phyloP scores from a whole-genome alignment of 164 flowering plant species.

The Santalum album region DNA sequence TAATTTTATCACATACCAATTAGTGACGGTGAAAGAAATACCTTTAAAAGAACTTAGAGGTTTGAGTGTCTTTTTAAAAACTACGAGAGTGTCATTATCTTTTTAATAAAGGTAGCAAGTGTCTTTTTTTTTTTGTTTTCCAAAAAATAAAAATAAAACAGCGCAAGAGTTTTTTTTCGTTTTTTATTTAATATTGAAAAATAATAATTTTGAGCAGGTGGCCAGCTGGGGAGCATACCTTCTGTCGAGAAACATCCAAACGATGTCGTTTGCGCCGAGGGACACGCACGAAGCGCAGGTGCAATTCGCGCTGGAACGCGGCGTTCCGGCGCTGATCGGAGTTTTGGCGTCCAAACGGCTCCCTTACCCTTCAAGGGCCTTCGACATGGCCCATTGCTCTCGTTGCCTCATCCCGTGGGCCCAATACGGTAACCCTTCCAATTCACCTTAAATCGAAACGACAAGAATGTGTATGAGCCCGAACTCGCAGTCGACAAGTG shows the following conservation, averaged over 20 bases:
- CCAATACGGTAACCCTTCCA: conserved; percentile 31
- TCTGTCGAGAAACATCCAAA: conserved; percentile 32
- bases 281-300: conserved; percentile 63
- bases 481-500: too few species aligned
- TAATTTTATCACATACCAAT: too few species aligned
- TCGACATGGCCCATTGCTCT: conserved; percentile 58
- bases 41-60: too few species aligned
- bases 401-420: conserved; percentile 59
- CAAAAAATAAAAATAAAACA: too few species aligned
- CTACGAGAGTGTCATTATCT: too few species aligned
- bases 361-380: conserved; percentile 53
- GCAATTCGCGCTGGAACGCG: conserved; percentile 56
- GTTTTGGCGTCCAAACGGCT: conserved; percentile 40
- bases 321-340: conserved; percentile 57
- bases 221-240: conserved; percentile 57
- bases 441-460: too few species aligned
- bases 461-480: too few species aligned
- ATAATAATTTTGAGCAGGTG: conserved; percentile 22
- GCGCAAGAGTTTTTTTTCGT: not conserved
- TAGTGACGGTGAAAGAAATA: too few species aligned
- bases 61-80: too few species aligned
- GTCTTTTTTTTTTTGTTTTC: too few species aligned
- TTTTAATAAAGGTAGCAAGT: too few species aligned
- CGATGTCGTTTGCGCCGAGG: conserved; percentile 58
- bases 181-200: too few species aligned